Conservation (phyloP, 2,329 filamentous ascomycete species). For the Aspergillus luchuensis region DNA sequence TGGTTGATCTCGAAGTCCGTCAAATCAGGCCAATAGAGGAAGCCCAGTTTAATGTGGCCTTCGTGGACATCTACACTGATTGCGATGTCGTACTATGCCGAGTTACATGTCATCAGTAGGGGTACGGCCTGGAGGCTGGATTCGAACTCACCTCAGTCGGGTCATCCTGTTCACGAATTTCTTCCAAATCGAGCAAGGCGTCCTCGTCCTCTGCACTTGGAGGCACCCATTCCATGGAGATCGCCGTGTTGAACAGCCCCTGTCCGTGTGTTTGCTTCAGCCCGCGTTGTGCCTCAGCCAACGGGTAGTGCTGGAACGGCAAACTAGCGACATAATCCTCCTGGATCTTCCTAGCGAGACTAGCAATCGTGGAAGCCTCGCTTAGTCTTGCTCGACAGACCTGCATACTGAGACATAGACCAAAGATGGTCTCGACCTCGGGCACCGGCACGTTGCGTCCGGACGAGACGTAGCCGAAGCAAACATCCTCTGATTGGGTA, state of each 20-base stretch:
- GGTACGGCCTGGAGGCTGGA: background rate
- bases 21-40: background rate
- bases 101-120: background rate
- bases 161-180: background rate
- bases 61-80: background rate
- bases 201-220: background rate
- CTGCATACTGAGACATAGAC: background rate
- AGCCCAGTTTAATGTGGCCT: background rate
- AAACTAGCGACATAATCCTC: background rate
- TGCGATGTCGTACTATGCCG: background rate
- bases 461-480: background rate
- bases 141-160: background rate
- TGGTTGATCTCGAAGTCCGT: background rate
- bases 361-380: background rate
- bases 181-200: background rate
- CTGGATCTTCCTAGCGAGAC: background rate
- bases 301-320: background rate
- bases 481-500: background rate
- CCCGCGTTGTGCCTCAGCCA: background rate
- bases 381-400: background rate
- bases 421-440: background rate
- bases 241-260: background rate
- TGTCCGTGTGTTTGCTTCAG: background rate
- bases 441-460: background rate
- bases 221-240: constrained; percentile 1